Percentiles rank a stretch among this genome's conserved stretches.
These are phyloP conservation scores for Pyrenophora tritici-repentis DNA, from an alignment of 2,329 filamentous ascomycete genomes.

Conservation along the genomic window DNA sequence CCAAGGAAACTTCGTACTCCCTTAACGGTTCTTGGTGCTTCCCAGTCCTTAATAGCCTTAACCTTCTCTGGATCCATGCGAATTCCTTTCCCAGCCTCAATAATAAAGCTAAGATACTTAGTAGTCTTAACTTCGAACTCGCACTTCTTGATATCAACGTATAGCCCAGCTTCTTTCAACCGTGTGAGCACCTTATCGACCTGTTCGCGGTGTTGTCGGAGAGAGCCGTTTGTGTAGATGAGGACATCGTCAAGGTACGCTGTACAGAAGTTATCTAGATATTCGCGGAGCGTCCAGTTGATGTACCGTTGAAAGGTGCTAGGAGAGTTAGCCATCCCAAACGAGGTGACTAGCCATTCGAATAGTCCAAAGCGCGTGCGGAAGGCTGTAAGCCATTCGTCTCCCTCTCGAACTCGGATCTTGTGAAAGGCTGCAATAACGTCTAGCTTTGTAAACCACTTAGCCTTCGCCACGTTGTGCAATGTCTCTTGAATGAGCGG, in stretches of 20 bases:
- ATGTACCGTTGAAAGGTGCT: slow-evolving; percentile 24
- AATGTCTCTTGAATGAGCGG: slow-evolving; percentile 42
- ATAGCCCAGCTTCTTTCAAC: neutral
- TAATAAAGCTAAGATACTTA: slow-evolving; percentile 12
- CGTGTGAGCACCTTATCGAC: neutral
- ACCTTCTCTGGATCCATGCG: slow-evolving; percentile 13
- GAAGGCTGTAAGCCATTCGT: slow-evolving; percentile 44
- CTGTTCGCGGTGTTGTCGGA: neutral
- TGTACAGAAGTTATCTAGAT: slow-evolving; percentile 25
- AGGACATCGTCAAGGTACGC: slow-evolving; percentile 34
- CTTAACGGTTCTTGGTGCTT: slow-evolving; percentile 17
- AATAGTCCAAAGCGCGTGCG: slow-evolving; percentile 38
- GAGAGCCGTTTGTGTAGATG: slow-evolving; percentile 17
- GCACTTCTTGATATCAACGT: slow-evolving; percentile 10
- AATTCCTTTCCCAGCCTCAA: neutral
- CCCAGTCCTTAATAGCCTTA: slow-evolving; percentile 25
- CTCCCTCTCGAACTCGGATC: slow-evolving; percentile 1
- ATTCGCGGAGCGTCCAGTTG: slow-evolving; percentile 26
- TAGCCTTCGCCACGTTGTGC: slow-evolving; percentile 29
- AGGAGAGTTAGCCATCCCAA: slow-evolving; percentile 19
- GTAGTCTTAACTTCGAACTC: slow-evolving; percentile 7
- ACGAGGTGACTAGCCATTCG: slow-evolving; percentile 41
- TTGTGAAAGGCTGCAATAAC: neutral
- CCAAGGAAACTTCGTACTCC: slow-evolving; percentile 36
- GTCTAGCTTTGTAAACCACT: slow-evolving; percentile 5